A percentile compares a stretch with the other conserved stretches of the same genome.
Conservation (phyloP, 805 yeast species). For the Spathaspora passalidarum region DNA sequence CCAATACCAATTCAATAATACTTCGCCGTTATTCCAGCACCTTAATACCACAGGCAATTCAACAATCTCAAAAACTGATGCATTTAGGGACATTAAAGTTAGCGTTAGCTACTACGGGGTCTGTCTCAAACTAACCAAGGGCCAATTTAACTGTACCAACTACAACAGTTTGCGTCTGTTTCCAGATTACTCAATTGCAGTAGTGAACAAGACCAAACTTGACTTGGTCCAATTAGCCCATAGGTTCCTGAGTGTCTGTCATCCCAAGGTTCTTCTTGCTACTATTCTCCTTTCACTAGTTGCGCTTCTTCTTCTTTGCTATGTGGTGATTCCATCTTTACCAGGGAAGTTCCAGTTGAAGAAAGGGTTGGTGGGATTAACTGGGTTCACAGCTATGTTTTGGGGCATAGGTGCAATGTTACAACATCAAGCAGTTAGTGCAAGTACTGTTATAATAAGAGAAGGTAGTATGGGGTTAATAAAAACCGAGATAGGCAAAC, state of each 20-base stretch:
- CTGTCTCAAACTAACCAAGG: slow-evolving; percentile 42
- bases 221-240: slow-evolving; percentile 48
- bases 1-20: slow-evolving; percentile 45
- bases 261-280: slow-evolving; percentile 53
- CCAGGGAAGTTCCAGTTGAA: slow-evolving; percentile 37
- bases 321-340: slow-evolving; percentile 45
- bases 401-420: slow-evolving; percentile 71
- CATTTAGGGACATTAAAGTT: slow-evolving; percentile 40
- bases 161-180: slow-evolving; percentile 24
- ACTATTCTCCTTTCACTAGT: slow-evolving; percentile 43
- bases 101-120: slow-evolving; percentile 56
- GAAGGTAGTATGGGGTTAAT: slow-evolving; percentile 51
- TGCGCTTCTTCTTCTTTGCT: slow-evolving; percentile 40
- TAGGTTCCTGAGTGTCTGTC: slow-evolving; percentile 45
- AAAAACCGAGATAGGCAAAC: slow-evolving; percentile 40
- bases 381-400: slow-evolving; percentile 37
- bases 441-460: slow-evolving; percentile 43
- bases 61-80: slow-evolving; percentile 6
- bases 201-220: slow-evolving; percentile 15
- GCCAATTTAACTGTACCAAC: slow-evolving; percentile 34
- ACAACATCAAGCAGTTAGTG: slow-evolving; percentile 52
- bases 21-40: slow-evolving; percentile 24
- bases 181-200: slow-evolving; percentile 1
- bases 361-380: slow-evolving; percentile 14
- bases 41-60: slow-evolving; percentile 1